A percentile compares a stretch with the other conserved stretches of the same genome.
Conservation (phyloP, 805 yeast species). For the Myxozyma geophila region DNA sequence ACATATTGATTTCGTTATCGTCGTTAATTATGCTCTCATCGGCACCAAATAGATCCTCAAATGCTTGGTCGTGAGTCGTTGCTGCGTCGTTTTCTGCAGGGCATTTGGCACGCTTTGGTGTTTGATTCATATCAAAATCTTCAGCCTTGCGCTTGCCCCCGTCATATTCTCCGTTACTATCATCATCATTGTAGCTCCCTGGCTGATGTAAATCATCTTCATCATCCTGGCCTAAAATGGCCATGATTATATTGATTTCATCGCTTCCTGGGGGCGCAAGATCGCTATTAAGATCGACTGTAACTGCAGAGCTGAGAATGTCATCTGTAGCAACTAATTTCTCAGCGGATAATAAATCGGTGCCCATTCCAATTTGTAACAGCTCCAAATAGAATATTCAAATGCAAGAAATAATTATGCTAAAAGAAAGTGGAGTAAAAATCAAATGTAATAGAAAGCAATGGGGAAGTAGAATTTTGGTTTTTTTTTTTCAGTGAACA, state of each 20-base stretch:
- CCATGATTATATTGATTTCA: not conserved
- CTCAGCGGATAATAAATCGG: not conserved
- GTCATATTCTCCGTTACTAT: not conserved
- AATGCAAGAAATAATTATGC: not conserved
- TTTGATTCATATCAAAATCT: too few species aligned
- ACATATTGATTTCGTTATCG: too few species aligned
- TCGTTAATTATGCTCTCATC: too few species aligned
- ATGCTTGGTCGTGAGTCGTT: too few species aligned
- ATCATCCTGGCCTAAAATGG: not conserved
- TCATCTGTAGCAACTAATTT: not conserved
- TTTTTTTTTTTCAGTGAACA: too few species aligned
- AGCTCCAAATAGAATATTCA: not conserved
- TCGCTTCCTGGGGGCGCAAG: not conserved
- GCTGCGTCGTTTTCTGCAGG: too few species aligned
- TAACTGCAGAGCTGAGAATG: not conserved
- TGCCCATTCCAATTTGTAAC: slow-evolving; percentile 7
- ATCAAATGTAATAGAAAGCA: too few species aligned
- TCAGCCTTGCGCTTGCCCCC: too few species aligned
- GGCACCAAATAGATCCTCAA: too few species aligned
- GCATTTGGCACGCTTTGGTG: too few species aligned
- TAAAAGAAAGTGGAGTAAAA: not conserved
- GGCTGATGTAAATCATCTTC: too few species aligned
- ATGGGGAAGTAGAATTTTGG: too few species aligned
- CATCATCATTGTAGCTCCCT: not conserved
- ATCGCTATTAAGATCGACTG: not conserved